These are phyloP conservation scores for Camellia japonica DNA, from an alignment of 148 eudicot species.

Conservation along the genomic window DNA sequence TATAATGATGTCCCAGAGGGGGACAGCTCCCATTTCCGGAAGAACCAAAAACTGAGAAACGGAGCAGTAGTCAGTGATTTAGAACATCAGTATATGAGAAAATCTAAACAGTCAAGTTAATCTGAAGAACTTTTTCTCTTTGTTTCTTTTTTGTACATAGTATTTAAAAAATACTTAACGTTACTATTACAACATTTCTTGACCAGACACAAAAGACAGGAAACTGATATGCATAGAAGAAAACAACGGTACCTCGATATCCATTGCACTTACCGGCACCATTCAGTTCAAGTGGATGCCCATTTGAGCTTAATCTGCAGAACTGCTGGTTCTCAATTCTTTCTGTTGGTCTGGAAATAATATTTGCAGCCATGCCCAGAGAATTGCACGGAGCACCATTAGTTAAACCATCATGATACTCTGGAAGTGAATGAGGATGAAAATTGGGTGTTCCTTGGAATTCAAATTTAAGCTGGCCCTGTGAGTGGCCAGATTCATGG, in stretches of 20 bases:
- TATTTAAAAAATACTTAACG: not conserved
- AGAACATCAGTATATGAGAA: conserved; percentile 3
- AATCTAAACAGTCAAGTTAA: not conserved
- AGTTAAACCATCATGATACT: conserved; percentile 49
- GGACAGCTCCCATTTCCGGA: conserved; percentile 54
- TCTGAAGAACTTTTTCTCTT: not conserved
- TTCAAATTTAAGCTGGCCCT: conserved; percentile 36
- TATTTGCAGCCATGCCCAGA: conserved; percentile 33
- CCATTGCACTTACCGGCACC: conserved; percentile 38
- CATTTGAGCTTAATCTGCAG: conserved; percentile 40
- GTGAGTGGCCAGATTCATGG: conserved; percentile 37
- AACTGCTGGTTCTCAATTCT: conserved; percentile 46
- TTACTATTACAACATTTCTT: not conserved
- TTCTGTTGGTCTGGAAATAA: conserved; percentile 34
- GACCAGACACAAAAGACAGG: not conserved
- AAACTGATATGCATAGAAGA: not conserved
- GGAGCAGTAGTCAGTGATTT: conserved; percentile 15
- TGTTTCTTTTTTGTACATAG: not conserved
- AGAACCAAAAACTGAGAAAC: conserved; percentile 46
- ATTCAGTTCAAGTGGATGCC: conserved; percentile 44
- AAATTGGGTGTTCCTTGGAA: conserved; percentile 32
- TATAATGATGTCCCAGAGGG: conserved; percentile 46
- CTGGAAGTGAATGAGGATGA: conserved; percentile 68
- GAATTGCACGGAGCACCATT: conserved; percentile 41
- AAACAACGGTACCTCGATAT: not conserved